Base-by-base conservation (phyloP, 495 filamentous ascomycete genomes). In the Xylaria bambusicola region DNA sequence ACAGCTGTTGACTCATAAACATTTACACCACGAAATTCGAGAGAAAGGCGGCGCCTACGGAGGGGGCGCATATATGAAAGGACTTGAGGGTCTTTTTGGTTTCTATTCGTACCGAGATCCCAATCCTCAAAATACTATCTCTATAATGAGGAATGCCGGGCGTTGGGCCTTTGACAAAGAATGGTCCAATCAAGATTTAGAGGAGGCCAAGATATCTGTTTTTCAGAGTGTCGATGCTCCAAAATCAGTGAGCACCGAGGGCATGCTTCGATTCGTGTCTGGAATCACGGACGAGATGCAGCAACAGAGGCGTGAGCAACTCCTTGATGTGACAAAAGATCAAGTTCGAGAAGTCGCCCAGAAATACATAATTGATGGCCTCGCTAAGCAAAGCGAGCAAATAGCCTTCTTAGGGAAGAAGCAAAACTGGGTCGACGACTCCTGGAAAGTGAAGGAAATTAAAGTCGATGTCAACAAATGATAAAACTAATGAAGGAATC, bases 41-140 rank as follows among this genome's bases (percentile, higher is more conserved):
- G 94, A 98, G 73, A 98, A 98, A 73, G 94, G 94, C 8, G 94
- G 94, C 41, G 94, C 94, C 9, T 98, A 98, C 65, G 94, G 94
- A 58, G 93, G 92, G 17, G 90, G 91, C 15, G 92, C 95, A 12
- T 95, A 91, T 74, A 85, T 88, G 45, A 84, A 85, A 9, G 86
- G 86, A 3, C 68, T 95, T 2, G 87, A 88, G 62, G 94, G 94
- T 18, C 66, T 94, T 2, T 97, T 98, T 65, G 91, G 92, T 36
- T 93, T 96, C 75, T 96, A 93, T 75, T 93, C 89, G 59, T 98
- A 98, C 76, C 87, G 94, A 15, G 94, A 98, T 73, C 94, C 95
- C n/a, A 97, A 97, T 69, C 92, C 95, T 8, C 76, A 86, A 57
- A 97, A 96, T 71, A 90, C 90, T 0, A 74, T 98, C 60, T 87